phyloP scores from a whole-genome alignment of 768 basidiomycete genomes.

The Phaeotremella skinneri region DNA sequence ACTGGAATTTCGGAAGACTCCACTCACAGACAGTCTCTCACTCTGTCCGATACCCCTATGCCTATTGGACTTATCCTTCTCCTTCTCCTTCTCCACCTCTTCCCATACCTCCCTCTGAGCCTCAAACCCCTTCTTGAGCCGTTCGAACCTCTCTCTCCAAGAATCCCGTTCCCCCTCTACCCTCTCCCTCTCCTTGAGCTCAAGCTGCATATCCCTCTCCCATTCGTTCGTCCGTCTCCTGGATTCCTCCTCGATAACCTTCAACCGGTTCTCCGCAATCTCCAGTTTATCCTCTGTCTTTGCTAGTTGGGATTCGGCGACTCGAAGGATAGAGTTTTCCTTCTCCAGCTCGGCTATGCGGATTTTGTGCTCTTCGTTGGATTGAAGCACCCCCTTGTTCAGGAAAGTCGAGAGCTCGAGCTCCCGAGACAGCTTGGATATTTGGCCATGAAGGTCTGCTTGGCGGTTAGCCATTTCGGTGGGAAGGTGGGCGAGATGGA shows the following conservation, averaged over 20 bases:
- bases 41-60: too few species aligned
- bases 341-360: slow-evolving; percentile 38
- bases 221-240: slow-evolving; percentile 1
- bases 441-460: not conserved
- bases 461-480: not conserved
- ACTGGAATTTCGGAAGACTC: too few species aligned
- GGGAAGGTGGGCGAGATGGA: too few species aligned
- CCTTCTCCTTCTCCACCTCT: slow-evolving; percentile 9
- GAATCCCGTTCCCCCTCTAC: slow-evolving; percentile 3
- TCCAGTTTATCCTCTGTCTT: slow-evolving; percentile 28
- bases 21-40: too few species aligned
- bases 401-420: slow-evolving; percentile 39
- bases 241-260: not conserved
- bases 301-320: slow-evolving; percentile 32
- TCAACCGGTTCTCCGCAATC: not conserved
- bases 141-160: slow-evolving; percentile 13
- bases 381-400: slow-evolving; percentile 42
- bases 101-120: slow-evolving; percentile 7
- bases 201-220: slow-evolving; percentile 4
- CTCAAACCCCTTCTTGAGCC: slow-evolving; percentile 8
- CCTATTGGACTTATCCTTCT: not conserved
- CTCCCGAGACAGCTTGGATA: slow-evolving; percentile 16
- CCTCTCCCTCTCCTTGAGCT: slow-evolving; percentile 6
- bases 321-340: slow-evolving; percentile 34
- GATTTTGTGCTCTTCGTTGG: slow-evolving; percentile 36